Percentiles rank a stretch among this genome's conserved stretches.
These are phyloP conservation scores for Diaporthe eres DNA, from an alignment of 2,329 filamentous ascomycete species.

Conservation along the genomic window DNA sequence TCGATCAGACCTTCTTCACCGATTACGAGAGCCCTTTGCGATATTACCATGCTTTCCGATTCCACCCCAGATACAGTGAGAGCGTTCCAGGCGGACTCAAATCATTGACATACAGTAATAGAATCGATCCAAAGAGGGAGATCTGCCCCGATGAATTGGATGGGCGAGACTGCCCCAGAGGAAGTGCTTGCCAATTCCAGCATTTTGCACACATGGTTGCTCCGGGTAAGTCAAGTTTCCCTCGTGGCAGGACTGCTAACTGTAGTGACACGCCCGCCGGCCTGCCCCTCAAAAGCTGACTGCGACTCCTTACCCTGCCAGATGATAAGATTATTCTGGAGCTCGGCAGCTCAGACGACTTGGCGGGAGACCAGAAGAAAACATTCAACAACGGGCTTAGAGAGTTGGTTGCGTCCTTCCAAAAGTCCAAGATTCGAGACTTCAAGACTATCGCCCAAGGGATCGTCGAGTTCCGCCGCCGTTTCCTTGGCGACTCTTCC, in stretches of 20 bases:
- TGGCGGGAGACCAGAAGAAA: slow-evolving; percentile 71
- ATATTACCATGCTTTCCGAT: slow-evolving; percentile 89
- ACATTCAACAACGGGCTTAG: slow-evolving; percentile 75
- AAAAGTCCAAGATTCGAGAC: slow-evolving; percentile 72
- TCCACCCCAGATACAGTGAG: slow-evolving; percentile 82
- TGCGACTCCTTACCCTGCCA: slow-evolving; percentile 58
- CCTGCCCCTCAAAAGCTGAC: slow-evolving; percentile 64
- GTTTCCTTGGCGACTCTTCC: slow-evolving; percentile 74
- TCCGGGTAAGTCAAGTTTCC: slow-evolving; percentile 75
- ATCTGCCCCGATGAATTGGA: slow-evolving; percentile 84
- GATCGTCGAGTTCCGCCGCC: slow-evolving; percentile 76
- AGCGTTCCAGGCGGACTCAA: slow-evolving; percentile 82
- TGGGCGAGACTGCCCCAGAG: slow-evolving; percentile 78
- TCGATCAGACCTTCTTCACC: slow-evolving; percentile 44
- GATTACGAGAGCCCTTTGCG: slow-evolving; percentile 89
- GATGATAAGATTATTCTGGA: slow-evolving; percentile 82
- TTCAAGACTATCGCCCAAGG: slow-evolving; percentile 76
- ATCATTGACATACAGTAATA: slow-evolving; percentile 94
- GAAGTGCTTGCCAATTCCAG: slow-evolving; percentile 79
- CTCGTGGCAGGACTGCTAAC: slow-evolving; percentile 42
- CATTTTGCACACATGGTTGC: slow-evolving; percentile 83
- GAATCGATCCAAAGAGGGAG: slow-evolving; percentile 81
- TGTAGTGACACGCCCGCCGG: slow-evolving; percentile 45
- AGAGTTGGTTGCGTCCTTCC: slow-evolving; percentile 71
- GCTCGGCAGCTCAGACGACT: slow-evolving; percentile 76